Evolutionary conservation across 208 protist genomes (phyloP).

Genomic region (Trypanosoma melophagium): DNA sequence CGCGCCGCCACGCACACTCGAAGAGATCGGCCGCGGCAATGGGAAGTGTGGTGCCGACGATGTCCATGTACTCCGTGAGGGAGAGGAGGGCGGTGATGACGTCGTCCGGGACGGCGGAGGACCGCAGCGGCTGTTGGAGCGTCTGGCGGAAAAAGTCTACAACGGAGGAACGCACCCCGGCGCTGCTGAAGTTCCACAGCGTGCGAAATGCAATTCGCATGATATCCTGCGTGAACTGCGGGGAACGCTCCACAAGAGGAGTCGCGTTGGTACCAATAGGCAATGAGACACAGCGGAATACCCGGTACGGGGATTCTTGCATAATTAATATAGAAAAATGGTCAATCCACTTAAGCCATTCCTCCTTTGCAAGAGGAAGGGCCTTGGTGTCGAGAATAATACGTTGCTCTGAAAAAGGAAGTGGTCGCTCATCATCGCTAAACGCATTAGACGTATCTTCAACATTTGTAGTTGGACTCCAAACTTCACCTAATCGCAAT

Average conservation of each 20-base stretch:
- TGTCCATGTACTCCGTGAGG: conserved; percentile 88
- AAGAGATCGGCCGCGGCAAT: conserved; percentile 64
- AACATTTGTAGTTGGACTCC: conserved; percentile 43
- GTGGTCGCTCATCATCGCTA: conserved; percentile 45
- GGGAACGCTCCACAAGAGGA: conserved; percentile 64
- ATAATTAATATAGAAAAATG: conserved; percentile 69
- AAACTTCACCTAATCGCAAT: conserved; percentile 56
- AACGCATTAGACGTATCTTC: conserved; percentile 38
- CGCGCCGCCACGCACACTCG: conserved; percentile 80
- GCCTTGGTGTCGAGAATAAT: conserved; percentile 59
- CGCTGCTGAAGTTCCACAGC: conserved; percentile 73
- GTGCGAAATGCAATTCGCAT: conserved; percentile 72
- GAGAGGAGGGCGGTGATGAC: conserved; percentile 65
- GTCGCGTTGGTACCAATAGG: conserved; percentile 64
- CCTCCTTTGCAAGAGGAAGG: conserved; percentile 69
- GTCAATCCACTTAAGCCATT: conserved; percentile 77
- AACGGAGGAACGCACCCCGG: conserved; percentile 53
- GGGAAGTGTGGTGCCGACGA: conserved; percentile 67
- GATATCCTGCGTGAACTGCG: conserved; percentile 64
- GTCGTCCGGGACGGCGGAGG: conserved; percentile 67
- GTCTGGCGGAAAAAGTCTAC: conserved; percentile 64
- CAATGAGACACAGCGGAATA: conserved; percentile 78
- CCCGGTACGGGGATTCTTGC: conserved; percentile 82
- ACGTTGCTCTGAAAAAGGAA: conserved; percentile 63
- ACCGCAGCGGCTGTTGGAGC: conserved; percentile 57